Percentiles rank a stretch among this genome's conserved stretches.
Evolutionary conservation across 2,329 filamentous ascomycete genomes (phyloP).

Genomic region (Orbilia ellipsospora): DNA sequence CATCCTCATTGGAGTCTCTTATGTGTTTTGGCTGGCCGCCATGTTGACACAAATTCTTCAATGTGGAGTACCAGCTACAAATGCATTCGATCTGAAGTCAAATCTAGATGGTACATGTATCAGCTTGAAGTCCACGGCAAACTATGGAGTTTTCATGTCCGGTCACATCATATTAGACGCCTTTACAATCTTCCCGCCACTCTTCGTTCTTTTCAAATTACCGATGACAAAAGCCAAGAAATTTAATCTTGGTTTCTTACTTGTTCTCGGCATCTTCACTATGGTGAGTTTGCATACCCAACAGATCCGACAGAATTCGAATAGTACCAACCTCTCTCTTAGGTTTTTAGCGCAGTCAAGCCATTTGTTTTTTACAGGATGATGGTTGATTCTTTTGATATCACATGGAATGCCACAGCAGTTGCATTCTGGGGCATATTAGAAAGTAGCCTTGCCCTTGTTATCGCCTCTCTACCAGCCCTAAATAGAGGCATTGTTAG

Average conservation of each 20-base stretch:
- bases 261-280: constrained; percentile 28
- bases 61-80: constrained; percentile 28
- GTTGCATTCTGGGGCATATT: constrained; percentile 47
- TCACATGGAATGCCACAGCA: constrained; percentile 42
- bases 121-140: constrained; percentile 17
- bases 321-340: neutral
- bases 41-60: constrained; percentile 41
- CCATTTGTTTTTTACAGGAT: constrained; percentile 41
- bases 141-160: constrained; percentile 43
- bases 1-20: constrained; percentile 27
- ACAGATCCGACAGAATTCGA: neutral
- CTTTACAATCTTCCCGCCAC: constrained; percentile 41
- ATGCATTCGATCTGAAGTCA: constrained; percentile 28
- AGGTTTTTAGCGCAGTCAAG: constrained; percentile 36
- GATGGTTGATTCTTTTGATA: constrained; percentile 46
- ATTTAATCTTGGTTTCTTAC: constrained; percentile 40
- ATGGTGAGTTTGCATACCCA: constrained; percentile 21
- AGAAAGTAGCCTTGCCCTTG: constrained; percentile 40
- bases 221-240: constrained; percentile 41
- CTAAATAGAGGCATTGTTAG: constrained; percentile 39
- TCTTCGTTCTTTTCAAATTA: constrained; percentile 31
- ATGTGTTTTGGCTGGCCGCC: constrained; percentile 34
- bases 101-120: constrained; percentile 46
- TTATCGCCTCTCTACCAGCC: constrained; percentile 36
- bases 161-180: constrained; percentile 44